Percentiles rank a stretch among this genome's conserved stretches.
These are phyloP conservation scores for Eucalyptus virginea DNA, from an alignment of 345 rosid genomes.

Conservation along the genomic window DNA sequence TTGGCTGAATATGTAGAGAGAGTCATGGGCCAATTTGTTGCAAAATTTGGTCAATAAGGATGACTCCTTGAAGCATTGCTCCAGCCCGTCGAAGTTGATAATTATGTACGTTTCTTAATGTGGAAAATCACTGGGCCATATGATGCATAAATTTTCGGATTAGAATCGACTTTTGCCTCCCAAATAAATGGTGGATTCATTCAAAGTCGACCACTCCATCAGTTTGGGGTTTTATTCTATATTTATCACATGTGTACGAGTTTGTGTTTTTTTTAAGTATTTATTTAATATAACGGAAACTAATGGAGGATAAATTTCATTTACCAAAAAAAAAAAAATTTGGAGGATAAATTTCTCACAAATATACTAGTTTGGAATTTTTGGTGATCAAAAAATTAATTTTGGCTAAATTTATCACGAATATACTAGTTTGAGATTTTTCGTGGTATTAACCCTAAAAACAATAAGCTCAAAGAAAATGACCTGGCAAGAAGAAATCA, in stretches of 20 bases:
- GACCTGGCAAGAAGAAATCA: neutral
- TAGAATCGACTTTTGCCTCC: neutral
- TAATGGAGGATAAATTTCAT: no score
- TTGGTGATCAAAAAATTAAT: no score
- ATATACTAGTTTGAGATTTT: fast-evolving
- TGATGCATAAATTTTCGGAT: neutral
- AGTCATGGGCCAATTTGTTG: neutral
- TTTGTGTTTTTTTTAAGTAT: no score
- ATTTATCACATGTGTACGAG: fast-evolving
- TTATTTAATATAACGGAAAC: fast-evolving
- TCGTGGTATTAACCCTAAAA: fast-evolving
- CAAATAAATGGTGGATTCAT: no score
- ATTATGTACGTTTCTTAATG: fast-evolving
- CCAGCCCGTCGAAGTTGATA: neutral
- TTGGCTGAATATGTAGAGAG: neutral
- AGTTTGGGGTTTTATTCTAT: fast-evolving
- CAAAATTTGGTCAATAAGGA: neutral
- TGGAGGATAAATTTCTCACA: no score
- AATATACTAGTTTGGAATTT: fast-evolving
- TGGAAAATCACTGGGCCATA: fast-evolving
- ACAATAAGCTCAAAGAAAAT: no score
- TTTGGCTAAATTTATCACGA: fast-evolving
- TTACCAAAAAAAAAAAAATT: no score
- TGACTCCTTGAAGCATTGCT: neutral
- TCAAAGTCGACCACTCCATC: neutral